Evolutionary conservation across 306 rosid species (phyloP).

Genomic region (Prunus padus): DNA sequence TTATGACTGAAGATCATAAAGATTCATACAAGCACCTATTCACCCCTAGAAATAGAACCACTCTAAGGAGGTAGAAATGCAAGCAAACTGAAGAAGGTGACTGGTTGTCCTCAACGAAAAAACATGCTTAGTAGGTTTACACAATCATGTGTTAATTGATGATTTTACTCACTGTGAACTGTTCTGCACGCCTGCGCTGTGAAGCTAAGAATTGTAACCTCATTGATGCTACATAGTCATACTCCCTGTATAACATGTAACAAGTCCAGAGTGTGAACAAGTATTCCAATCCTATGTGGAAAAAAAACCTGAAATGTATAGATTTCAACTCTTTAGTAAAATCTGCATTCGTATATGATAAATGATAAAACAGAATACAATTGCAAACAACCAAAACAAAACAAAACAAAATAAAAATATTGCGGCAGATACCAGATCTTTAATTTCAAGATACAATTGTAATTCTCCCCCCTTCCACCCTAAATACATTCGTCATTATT

Average conservation of each 20-base stretch:
- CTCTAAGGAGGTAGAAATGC: neutral
- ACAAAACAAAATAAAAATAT: neutral
- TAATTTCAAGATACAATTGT: neutral
- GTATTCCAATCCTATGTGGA: conserved; percentile 86
- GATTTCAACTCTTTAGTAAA: conserved; percentile 1
- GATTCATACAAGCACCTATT: conserved; percentile 1
- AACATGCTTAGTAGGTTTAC: neutral
- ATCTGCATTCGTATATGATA: neutral
- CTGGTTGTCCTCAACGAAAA: neutral
- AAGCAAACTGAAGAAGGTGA: neutral
- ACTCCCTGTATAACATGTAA: conserved; percentile 76
- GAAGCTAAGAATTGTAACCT: conserved; percentile 81
- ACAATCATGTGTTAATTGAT: neutral
- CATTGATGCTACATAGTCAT: conserved; percentile 62
- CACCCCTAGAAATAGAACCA: neutral
- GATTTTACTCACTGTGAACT: conserved; percentile 68
- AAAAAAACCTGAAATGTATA: conserved; percentile 69
- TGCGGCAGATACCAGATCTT: neutral
- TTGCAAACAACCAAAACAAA: too few species aligned
- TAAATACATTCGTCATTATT: too few species aligned
- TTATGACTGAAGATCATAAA: neutral
- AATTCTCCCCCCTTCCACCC: too few species aligned
- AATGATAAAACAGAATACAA: neutral
- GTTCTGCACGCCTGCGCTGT: conserved; percentile 73
- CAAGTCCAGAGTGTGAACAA: conserved; percentile 81